Evolutionary conservation across 768 basidiomycete genomes (phyloP).

Genomic region (Rhodosporidiobolus sp.): DNA sequence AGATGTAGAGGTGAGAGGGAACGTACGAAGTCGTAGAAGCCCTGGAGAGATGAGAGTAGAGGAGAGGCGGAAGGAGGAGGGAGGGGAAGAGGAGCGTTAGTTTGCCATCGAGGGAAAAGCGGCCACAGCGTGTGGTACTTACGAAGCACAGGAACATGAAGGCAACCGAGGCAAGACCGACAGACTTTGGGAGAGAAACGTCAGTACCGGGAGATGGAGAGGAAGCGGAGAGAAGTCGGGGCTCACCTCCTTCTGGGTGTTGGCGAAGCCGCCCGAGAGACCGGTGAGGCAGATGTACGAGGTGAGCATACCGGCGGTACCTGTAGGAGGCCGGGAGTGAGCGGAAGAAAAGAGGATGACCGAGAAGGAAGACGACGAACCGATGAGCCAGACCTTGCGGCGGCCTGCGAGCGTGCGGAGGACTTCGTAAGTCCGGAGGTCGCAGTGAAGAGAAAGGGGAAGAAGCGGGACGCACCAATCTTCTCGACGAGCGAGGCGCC

Average conservation of each 20-base stretch:
- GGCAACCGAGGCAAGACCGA: slow-evolving; percentile 44
- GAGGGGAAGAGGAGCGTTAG: slow-evolving; percentile 11
- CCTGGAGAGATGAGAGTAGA: slow-evolving; percentile 6
- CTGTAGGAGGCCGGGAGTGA: too few species aligned
- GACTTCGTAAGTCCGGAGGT: too few species aligned
- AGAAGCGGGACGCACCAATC: slow-evolving; percentile 43
- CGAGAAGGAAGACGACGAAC: too few species aligned
- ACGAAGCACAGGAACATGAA: slow-evolving; percentile 45
- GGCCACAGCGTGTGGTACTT: slow-evolving; percentile 19
- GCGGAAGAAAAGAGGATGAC: neutral
- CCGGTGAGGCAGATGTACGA: slow-evolving; percentile 39
- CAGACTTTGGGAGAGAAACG: too few species aligned
- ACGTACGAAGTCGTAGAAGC: slow-evolving; percentile 12
- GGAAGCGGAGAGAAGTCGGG: too few species aligned
- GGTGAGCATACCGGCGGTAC: slow-evolving; percentile 42
- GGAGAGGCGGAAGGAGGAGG: neutral
- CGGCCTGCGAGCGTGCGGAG: too few species aligned
- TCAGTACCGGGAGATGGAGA: too few species aligned
- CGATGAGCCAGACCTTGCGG: slow-evolving; percentile 43
- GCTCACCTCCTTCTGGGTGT: slow-evolving; percentile 37
- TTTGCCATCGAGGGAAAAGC: slow-evolving; percentile 24
- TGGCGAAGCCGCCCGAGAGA: slow-evolving; percentile 41
- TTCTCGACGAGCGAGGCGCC: slow-evolving; percentile 45
- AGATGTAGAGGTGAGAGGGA: too few species aligned
- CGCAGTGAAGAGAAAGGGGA: too few species aligned